phyloP scores from a whole-genome alignment of 495 filamentous ascomycete species.

The Hyaloscypha variabilis region DNA sequence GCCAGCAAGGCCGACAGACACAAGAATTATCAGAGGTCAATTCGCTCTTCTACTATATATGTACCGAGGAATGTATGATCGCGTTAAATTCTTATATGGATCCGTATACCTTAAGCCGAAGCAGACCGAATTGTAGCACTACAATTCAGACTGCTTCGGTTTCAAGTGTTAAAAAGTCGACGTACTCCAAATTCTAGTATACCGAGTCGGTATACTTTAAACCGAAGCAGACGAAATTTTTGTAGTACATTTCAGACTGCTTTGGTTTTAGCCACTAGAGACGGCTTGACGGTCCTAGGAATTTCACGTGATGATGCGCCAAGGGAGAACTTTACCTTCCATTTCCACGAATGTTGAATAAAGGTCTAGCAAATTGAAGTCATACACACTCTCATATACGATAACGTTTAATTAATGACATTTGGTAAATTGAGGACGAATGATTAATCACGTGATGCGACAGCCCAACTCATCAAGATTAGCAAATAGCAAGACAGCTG shows the following conservation, averaged over 20 bases:
- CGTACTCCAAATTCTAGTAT: constrained; percentile 3
- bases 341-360: constrained; percentile 5
- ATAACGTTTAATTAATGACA: background rate
- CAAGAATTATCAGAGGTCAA: no score
- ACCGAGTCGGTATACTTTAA: constrained; percentile 7
- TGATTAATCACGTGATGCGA: background rate
- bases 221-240: constrained; percentile 8
- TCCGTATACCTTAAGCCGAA: background rate
- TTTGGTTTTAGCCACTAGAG: constrained; percentile 8
- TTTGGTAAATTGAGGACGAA: background rate
- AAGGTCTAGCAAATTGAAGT: background rate
- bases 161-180: constrained; percentile 3
- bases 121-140: constrained; percentile 1
- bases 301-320: constrained; percentile 4
- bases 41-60: no score
- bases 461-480: no score
- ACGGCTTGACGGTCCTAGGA: background rate
- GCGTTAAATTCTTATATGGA: background rate
- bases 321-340: constrained; percentile 1
- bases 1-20: no score
- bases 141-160: no score
- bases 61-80: no score
- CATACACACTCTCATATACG: constrained; percentile 1
- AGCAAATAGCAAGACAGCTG: no score
- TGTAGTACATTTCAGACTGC: background rate